Evolutionary conservation across 148 eudicot species (phyloP).

Genomic region (Euryodendron excelsum): DNA sequence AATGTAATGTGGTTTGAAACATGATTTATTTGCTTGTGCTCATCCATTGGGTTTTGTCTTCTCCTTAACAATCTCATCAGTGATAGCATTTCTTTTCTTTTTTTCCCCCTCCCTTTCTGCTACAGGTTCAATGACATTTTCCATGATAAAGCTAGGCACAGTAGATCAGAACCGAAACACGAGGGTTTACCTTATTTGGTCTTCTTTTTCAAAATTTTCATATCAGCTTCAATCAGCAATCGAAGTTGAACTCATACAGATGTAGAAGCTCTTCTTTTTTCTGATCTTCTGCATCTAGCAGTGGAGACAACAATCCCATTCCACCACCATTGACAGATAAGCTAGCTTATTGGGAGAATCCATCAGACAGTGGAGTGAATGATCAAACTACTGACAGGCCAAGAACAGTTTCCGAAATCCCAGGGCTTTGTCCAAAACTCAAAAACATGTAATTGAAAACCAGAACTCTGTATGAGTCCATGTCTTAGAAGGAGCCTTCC

Average conservation of each 20-base stretch:
- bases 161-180: not conserved
- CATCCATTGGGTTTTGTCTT: not conserved
- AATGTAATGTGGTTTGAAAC: not conserved
- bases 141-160: not conserved
- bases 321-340: constrained; percentile 42
- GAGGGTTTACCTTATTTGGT: no score
- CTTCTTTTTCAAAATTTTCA: not conserved
- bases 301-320: constrained; percentile 29
- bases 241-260: constrained; percentile 24
- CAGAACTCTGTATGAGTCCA: constrained; percentile 25
- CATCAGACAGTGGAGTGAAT: constrained; percentile 21
- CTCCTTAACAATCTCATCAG: not conserved
- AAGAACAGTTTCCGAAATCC: constrained; percentile 18
- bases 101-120: not conserved
- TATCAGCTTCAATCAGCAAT: constrained; percentile 13
- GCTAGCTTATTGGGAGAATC: constrained; percentile 46
- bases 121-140: not conserved
- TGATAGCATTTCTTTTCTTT: no score
- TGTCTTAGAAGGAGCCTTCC: constrained; percentile 70
- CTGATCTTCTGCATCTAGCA: constrained; percentile 48
- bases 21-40: not conserved
- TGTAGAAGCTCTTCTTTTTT: constrained; percentile 85
- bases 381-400: constrained; percentile 9
- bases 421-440: constrained; percentile 20
- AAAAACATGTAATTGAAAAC: constrained; percentile 32